Evolutionary conservation across 2,329 filamentous ascomycete species (phyloP).

Genomic region (Albifimbria verrucaria): DNA sequence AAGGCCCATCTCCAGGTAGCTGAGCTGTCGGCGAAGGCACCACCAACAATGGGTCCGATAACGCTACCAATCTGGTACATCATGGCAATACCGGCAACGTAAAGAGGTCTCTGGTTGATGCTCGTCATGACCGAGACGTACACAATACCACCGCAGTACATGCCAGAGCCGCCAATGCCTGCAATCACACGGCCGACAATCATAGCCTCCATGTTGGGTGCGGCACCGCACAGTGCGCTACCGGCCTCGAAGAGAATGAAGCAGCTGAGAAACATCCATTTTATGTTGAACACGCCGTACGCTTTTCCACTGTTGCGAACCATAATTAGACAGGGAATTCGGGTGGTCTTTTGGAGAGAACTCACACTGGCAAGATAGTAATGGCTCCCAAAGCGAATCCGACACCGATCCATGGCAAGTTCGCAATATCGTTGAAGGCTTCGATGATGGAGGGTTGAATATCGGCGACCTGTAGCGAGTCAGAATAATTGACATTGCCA

Average conservation of each 20-base stretch:
- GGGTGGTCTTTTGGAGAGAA: not conserved
- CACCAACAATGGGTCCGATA: slow-evolving; percentile 45
- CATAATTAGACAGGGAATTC: not conserved
- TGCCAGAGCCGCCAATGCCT: slow-evolving; percentile 36
- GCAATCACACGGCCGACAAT: slow-evolving; percentile 41
- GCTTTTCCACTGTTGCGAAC: slow-evolving; percentile 17
- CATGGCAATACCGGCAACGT: slow-evolving; percentile 6
- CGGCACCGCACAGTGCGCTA: slow-evolving; percentile 33
- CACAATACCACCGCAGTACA: slow-evolving; percentile 28
- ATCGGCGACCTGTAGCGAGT: slow-evolving; percentile 8
- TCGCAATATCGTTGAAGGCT: slow-evolving; percentile 8
- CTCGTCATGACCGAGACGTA: slow-evolving; percentile 22
- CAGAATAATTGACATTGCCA: not conserved
- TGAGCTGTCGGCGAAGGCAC: slow-evolving; percentile 33
- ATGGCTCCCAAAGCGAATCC: slow-evolving; percentile 7
- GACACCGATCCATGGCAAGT: slow-evolving; percentile 14
- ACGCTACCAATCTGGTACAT: slow-evolving; percentile 29
- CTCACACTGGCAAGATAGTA: not conserved
- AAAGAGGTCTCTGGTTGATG: slow-evolving; percentile 19
- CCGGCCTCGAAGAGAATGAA: slow-evolving; percentile 20
- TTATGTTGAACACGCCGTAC: slow-evolving; percentile 39
- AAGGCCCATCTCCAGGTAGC: slow-evolving; percentile 38
- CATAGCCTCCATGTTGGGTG: slow-evolving; percentile 36
- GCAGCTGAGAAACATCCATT: slow-evolving; percentile 28
- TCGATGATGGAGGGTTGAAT: slow-evolving; percentile 14